These are phyloP conservation scores for Ailanthus altissimus DNA, from an alignment of 345 rosid species.

Conservation along the genomic window DNA sequence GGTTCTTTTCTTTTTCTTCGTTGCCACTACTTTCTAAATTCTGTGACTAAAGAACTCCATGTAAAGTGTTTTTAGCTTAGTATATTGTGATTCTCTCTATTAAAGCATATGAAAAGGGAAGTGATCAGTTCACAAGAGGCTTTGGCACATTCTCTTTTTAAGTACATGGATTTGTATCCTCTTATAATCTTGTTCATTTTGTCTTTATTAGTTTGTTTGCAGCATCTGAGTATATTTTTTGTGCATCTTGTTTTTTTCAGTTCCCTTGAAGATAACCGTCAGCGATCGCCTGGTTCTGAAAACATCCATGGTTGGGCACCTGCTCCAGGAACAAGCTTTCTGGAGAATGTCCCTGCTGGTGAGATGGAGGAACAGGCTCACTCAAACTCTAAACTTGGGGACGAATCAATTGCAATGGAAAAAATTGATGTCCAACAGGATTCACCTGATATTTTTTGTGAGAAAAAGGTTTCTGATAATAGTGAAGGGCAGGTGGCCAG, in stretches of 20 bases:
- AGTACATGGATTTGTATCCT: neutral
- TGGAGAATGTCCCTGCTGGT: conserved; percentile 41
- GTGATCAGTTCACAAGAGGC: neutral
- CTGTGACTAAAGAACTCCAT: neutral
- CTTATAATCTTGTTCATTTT: conserved; percentile 1
- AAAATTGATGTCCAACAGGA: conserved; percentile 48
- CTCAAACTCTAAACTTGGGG: conserved; percentile 39
- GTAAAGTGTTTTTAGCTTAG: neutral
- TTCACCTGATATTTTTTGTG: conserved; percentile 64
- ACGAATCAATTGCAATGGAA: conserved; percentile 42
- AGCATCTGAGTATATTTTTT: neutral
- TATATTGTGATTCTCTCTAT: neutral
- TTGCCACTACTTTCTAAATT: neutral
- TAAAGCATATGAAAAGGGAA: neutral
- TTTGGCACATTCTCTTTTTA: neutral
- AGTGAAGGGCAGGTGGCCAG: conserved; percentile 67
- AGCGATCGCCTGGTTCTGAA: conserved; percentile 45
- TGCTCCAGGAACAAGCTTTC: conserved; percentile 43
- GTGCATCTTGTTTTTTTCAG: conserved; percentile 38
- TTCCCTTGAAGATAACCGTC: conserved; percentile 67
- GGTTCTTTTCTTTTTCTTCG: conserved; percentile 4
- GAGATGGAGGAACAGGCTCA: conserved; percentile 41
- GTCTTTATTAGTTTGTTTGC: neutral
- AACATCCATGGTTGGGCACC: conserved; percentile 42
- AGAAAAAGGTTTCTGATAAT: conserved; percentile 61